Conservation (phyloP, 1,284 basidiomycete species). For the Sporisorium reilianum region DNA sequence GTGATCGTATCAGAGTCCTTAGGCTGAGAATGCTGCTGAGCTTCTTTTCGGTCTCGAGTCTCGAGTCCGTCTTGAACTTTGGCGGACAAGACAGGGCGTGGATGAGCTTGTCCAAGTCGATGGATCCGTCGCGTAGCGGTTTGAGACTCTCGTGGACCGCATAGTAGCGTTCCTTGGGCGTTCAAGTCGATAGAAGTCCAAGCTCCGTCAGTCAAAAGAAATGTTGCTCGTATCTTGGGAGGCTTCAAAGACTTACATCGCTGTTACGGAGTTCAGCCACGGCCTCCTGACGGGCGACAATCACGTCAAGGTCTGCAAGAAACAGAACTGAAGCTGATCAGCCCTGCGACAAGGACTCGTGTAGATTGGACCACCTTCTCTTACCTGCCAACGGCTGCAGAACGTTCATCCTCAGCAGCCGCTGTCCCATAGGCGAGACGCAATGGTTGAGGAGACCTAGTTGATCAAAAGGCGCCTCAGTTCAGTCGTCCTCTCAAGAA, state of each 20-base stretch:
- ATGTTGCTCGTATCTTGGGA: background rate
- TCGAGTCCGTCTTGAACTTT: slow-evolving; percentile 19
- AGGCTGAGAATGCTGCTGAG: slow-evolving; percentile 80
- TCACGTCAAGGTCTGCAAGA: slow-evolving; percentile 74
- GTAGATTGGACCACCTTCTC: background rate
- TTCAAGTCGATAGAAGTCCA: background rate
- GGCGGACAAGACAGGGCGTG: slow-evolving; percentile 25
- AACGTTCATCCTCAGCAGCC: slow-evolving; percentile 82
- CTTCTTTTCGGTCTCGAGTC: slow-evolving; percentile 77
- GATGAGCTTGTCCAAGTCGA: slow-evolving; percentile 91
- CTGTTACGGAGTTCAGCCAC: slow-evolving; percentile 77
- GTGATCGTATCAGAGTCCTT: slow-evolving; percentile 74
- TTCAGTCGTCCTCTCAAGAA: no score
- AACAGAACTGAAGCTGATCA: slow-evolving; percentile 10
- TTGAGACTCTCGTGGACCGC: slow-evolving; percentile 79
- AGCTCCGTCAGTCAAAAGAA: background rate
- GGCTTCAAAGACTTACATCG: slow-evolving; percentile 70
- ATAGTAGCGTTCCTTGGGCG: slow-evolving; percentile 74
- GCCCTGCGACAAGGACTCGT: background rate
- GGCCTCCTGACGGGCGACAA: slow-evolving; percentile 79
- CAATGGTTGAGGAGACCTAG: slow-evolving; percentile 78
- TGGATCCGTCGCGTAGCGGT: slow-evolving; percentile 73
- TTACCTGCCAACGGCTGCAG: slow-evolving; percentile 82
- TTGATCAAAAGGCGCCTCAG: background rate
- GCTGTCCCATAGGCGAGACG: slow-evolving; percentile 85